Conservation (phyloP, 768 basidiomycete genomes). For the Suillus americanus region DNA sequence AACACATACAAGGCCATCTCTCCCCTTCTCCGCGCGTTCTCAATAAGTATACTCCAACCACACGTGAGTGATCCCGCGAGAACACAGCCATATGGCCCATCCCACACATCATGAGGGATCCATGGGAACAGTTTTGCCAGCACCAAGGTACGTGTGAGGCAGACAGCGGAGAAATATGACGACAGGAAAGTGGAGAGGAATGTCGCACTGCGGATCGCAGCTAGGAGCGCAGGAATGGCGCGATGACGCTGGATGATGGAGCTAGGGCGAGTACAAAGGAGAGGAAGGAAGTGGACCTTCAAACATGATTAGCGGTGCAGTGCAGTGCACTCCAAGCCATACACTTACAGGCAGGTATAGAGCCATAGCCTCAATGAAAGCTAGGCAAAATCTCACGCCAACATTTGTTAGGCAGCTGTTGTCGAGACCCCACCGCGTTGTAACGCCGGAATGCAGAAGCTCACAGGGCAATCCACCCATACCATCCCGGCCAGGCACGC, state of each 20-base stretch:
- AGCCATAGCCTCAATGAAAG: slow-evolving; percentile 60
- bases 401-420: slow-evolving; percentile 64
- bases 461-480: slow-evolving; percentile 79
- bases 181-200: slow-evolving; percentile 75
- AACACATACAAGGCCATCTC: slow-evolving; percentile 83
- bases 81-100: slow-evolving; percentile 70
- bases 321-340: neutral
- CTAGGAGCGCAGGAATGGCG: slow-evolving; percentile 41
- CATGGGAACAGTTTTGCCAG: slow-evolving; percentile 62
- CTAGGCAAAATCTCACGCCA: slow-evolving; percentile 48
- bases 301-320: slow-evolving; percentile 1
- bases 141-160: slow-evolving; percentile 64
- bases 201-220: slow-evolving; percentile 61
- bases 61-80: slow-evolving; percentile 68
- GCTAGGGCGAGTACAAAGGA: slow-evolving; percentile 58
- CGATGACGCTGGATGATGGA: slow-evolving; percentile 46
- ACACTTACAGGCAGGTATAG: slow-evolving; percentile 71
- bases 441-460: slow-evolving; percentile 63
- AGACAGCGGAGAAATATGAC: slow-evolving; percentile 69
- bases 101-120: slow-evolving; percentile 78
- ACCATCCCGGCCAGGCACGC: slow-evolving; percentile 48
- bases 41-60: slow-evolving; percentile 77
- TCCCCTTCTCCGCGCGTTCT: slow-evolving; percentile 66
- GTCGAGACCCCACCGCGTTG: slow-evolving; percentile 44
- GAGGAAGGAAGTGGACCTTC: slow-evolving; percentile 71